These are phyloP conservation scores for Albugo candida DNA, from an alignment of 352 stramenopile species.

Conservation along the genomic window DNA sequence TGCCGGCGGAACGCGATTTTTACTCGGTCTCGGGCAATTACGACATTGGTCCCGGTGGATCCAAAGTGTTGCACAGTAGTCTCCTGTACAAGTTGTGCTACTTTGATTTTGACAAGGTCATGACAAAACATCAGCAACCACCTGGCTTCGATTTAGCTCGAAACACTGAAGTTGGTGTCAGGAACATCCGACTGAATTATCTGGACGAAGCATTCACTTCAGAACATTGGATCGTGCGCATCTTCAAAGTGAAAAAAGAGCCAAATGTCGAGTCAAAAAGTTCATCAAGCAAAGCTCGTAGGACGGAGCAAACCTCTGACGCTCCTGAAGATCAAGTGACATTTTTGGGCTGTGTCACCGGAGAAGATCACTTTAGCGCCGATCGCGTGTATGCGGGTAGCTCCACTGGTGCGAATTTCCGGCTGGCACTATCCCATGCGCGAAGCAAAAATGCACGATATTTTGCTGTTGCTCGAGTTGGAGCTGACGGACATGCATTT, in stretches of 20 bases:
- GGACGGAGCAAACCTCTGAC: slow-evolving; percentile 30
- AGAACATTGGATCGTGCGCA: slow-evolving; percentile 91
- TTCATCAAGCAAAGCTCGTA: slow-evolving; percentile 33
- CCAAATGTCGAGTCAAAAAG: slow-evolving; percentile 59
- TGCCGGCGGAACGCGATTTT: slow-evolving; percentile 76
- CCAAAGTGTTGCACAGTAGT: slow-evolving; percentile 79
- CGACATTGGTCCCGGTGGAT: slow-evolving; percentile 61
- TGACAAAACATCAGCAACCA: slow-evolving; percentile 62
- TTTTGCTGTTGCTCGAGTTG: slow-evolving; percentile 68
- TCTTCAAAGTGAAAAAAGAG: slow-evolving; percentile 87
- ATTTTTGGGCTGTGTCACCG: slow-evolving; percentile 68
- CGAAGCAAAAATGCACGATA: slow-evolving; percentile 70
- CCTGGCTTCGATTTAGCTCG: slow-evolving; percentile 73
- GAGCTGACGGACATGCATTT: slow-evolving; percentile 71
- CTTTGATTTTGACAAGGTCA: slow-evolving; percentile 83
- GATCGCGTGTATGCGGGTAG: slow-evolving; percentile 79
- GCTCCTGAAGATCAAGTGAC: slow-evolving; percentile 54
- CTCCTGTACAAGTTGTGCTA: slow-evolving; percentile 89
- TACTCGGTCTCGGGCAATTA: slow-evolving; percentile 68
- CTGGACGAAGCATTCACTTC: slow-evolving; percentile 88
- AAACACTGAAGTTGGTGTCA: slow-evolving; percentile 76
- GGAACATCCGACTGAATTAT: slow-evolving; percentile 80
- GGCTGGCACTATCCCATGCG: slow-evolving; percentile 72
- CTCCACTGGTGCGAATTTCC: slow-evolving; percentile 77
- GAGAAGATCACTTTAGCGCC: slow-evolving; percentile 65